phyloP scores from a whole-genome alignment of 2,329 filamentous ascomycete genomes.

The Fonsecaea erecta region DNA sequence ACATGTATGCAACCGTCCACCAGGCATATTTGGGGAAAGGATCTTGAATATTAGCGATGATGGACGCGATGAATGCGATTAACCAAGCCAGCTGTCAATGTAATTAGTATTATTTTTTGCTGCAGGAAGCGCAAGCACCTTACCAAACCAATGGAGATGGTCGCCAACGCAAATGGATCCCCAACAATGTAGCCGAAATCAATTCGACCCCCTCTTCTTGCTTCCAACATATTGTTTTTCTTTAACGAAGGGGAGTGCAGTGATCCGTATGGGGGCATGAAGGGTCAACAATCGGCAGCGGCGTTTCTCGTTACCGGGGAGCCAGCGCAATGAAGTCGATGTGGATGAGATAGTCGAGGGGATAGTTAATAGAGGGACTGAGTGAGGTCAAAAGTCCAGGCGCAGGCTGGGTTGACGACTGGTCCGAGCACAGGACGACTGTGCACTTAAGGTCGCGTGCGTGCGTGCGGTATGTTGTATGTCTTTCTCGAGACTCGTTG shows the following conservation, averaged over 20 bases:
- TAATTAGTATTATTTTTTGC: conserved; percentile 29
- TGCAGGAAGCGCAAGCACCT: conserved; percentile 47
- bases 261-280: conserved; percentile 77
- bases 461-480: conserved; percentile 19
- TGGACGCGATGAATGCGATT: conserved; percentile 84
- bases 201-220: conserved; percentile 51
- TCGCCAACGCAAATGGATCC: conserved; percentile 94
- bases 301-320: conserved; percentile 14
- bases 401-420: conserved; percentile 26
- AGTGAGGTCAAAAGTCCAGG: conserved; percentile 21
- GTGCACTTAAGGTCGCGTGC: conserved; percentile 9
- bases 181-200: conserved; percentile 88
- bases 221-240: conserved; percentile 52
- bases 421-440: conserved; percentile 30
- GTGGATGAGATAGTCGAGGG: conserved; percentile 11
- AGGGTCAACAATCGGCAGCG: conserved; percentile 27
- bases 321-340: background rate
- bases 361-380: conserved; percentile 1
- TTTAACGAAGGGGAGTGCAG: conserved; percentile 76
- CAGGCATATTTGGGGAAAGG: conserved; percentile 84
- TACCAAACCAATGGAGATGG: conserved; percentile 88
- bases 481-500: conserved; percentile 2
- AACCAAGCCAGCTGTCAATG: conserved; percentile 89
- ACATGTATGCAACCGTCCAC: conserved; percentile 87
- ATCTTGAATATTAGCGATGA: conserved; percentile 68